phyloP scores from a whole-genome alignment of 2,329 filamentous ascomycete genomes.

The Plenodomus tracheiphilus region DNA sequence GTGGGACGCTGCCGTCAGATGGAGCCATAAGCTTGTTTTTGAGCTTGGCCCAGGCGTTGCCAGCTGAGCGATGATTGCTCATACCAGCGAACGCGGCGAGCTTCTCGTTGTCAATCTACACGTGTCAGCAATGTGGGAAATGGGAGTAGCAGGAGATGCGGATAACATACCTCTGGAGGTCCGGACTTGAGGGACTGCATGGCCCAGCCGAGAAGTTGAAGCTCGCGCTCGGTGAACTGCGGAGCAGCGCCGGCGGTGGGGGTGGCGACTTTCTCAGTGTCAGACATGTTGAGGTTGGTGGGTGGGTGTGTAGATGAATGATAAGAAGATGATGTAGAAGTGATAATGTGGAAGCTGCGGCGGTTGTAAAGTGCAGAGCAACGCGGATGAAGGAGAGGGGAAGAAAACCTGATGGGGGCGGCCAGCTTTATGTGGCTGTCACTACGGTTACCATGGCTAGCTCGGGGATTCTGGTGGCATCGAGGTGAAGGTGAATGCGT shows the following conservation, averaged over 20 bases:
- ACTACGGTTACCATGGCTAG: not conserved
- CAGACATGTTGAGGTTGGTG: constrained; percentile 26
- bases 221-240: constrained; percentile 41
- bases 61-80: constrained; percentile 42
- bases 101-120: constrained; percentile 43
- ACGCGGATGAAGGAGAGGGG: not conserved
- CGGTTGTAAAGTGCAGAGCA: not conserved
- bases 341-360: constrained; percentile 3
- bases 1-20: constrained; percentile 10
- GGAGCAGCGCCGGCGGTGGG: constrained; percentile 6
- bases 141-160: not conserved
- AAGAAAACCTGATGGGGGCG: constrained; percentile 4
- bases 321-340: not conserved
- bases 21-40: constrained; percentile 33
- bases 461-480: not conserved
- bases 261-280: constrained; percentile 16
- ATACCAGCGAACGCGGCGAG: constrained; percentile 41
- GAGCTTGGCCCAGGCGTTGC: constrained; percentile 44
- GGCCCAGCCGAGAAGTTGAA: constrained; percentile 40
- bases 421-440: not conserved
- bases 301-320: not conserved
- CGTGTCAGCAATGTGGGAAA: constrained; percentile 7
- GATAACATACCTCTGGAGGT: constrained; percentile 34
- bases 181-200: constrained; percentile 45
- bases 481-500: not conserved